Conservation (phyloP, 148 eudicot species). For the Dianthus caryophyllus region DNA sequence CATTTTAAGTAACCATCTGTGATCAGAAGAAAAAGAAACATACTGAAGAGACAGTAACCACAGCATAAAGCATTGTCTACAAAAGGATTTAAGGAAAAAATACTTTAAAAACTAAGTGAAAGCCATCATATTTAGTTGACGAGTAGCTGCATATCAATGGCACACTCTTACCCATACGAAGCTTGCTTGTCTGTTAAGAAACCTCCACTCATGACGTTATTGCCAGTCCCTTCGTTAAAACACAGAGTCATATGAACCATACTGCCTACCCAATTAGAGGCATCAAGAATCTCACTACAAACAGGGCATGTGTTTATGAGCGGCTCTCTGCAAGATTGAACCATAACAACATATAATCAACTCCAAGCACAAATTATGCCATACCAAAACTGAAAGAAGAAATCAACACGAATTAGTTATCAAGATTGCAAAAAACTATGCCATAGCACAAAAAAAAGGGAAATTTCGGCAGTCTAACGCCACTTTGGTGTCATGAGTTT, state of each 20-base stretch:
- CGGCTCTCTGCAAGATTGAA: conserved; percentile 60
- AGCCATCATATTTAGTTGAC: neutral
- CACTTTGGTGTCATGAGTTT: too few relatives aligned
- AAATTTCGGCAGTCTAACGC: too few relatives aligned
- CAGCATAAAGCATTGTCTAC: neutral
- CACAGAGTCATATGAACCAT: conserved; percentile 91
- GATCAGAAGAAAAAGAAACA: conserved; percentile 1
- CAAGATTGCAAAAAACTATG: neutral
- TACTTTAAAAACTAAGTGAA: conserved; percentile 3
- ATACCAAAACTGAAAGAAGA: neutral
- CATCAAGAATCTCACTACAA: conserved; percentile 76
- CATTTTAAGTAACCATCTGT: conserved; percentile 88
- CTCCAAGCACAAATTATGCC: conserved; percentile 2
- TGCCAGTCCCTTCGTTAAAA: conserved; percentile 93
- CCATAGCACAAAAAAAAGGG: neutral
- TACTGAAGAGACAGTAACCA: neutral
- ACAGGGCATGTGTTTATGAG: conserved; percentile 86
- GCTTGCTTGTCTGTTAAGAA: conserved; percentile 96
- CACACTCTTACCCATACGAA: conserved; percentile 63
- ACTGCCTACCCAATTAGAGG: conserved; percentile 55
- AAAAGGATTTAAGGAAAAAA: neutral
- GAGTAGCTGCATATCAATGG: neutral
- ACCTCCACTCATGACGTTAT: conserved; percentile 86
- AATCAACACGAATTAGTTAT: neutral
- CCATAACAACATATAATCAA: conserved; percentile 6